These are phyloP conservation scores for Lentinula detonsa DNA, from an alignment of 768 basidiomycete species.

Conservation along the genomic window DNA sequence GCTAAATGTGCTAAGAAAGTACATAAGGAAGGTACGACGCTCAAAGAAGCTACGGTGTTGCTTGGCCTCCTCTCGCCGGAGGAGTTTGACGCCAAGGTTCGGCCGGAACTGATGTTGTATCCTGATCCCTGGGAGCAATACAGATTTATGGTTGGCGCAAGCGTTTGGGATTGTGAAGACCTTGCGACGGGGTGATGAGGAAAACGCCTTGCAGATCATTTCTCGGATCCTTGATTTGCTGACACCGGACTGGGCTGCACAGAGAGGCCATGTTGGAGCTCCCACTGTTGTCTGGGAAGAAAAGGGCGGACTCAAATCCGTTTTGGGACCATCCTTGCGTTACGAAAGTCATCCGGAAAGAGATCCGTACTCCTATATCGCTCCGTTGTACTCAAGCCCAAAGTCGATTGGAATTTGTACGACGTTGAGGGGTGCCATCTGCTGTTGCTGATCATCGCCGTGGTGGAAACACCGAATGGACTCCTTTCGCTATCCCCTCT, in stretches of 20 bases:
- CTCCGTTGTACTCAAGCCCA: slow-evolving; percentile 44
- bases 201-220: slow-evolving; percentile 37
- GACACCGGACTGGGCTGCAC: slow-evolving; percentile 33
- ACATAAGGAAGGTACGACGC: slow-evolving; percentile 95
- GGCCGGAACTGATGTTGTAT: slow-evolving; percentile 85
- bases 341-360: slow-evolving; percentile 35
- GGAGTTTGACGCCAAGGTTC: slow-evolving; percentile 92
- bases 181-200: slow-evolving; percentile 74
- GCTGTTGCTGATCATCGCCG: slow-evolving; percentile 6
- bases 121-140: slow-evolving; percentile 41
- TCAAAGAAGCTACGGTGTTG: slow-evolving; percentile 90
- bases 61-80: slow-evolving; percentile 82
- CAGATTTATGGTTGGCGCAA: slow-evolving; percentile 63
- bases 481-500: slow-evolving; percentile 49
- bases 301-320: slow-evolving; percentile 35
- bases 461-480: not conserved
- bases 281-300: slow-evolving; percentile 39
- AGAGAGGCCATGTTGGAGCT: slow-evolving; percentile 22
- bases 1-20: slow-evolving; percentile 99
- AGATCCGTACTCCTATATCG: slow-evolving; percentile 22
- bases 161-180: slow-evolving; percentile 49
- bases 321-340: slow-evolving; percentile 56
- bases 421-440: slow-evolving; percentile 41
- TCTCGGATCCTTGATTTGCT: slow-evolving; percentile 30
- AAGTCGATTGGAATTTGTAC: slow-evolving; percentile 51